Base-by-base conservation (phyloP, 306 rosid genomes). In the Pueraria montana region DNA sequence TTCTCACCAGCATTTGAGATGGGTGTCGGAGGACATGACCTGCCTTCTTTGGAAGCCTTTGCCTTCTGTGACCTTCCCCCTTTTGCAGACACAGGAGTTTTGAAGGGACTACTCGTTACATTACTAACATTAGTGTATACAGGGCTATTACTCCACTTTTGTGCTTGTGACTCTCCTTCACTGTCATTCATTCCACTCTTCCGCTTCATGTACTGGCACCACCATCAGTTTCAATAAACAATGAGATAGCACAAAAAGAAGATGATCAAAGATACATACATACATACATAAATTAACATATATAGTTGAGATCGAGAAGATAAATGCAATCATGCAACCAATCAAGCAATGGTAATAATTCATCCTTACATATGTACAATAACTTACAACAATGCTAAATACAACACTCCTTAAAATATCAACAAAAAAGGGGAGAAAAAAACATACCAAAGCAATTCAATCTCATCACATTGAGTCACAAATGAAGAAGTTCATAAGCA, bases 61-160 rank as follows among this genome's bases (percentile, higher is more conserved):
- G 97, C 76, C 80, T 87, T 89, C 85, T 85, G 85, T 34, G 87
- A 48, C 86, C 92, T 92, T 74, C 92, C 97, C 6, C 92, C 96
- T 88, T 96, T 96, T n/a, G 88, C 84, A 81, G 98, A 92, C 70
- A 88, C 84, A 16, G 98, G 98, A 64, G 99, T 94, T 76, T 89
- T 93, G 38, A 91, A 70, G 68, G 92, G 93, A 87, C 90, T 92
- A 62, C 46, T 90, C 8, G 53, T 69, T 46, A 72, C 74, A 43
- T 84, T 81, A 52, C 78, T 77, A 82, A 72, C 76, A 40, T 84
- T 81, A 46, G 81, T 77, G 85, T 43, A 83, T 65, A 94, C 97
- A 30, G 92, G 91, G 77, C 90, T 88, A 78, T 79, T 84, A 77
- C 71, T 84, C 91, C 84, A 78, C 81, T 89, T 90, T 61, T 77